phyloP scores from a whole-genome alignment of 306 rosid species.

The Clitoria ternatea region DNA sequence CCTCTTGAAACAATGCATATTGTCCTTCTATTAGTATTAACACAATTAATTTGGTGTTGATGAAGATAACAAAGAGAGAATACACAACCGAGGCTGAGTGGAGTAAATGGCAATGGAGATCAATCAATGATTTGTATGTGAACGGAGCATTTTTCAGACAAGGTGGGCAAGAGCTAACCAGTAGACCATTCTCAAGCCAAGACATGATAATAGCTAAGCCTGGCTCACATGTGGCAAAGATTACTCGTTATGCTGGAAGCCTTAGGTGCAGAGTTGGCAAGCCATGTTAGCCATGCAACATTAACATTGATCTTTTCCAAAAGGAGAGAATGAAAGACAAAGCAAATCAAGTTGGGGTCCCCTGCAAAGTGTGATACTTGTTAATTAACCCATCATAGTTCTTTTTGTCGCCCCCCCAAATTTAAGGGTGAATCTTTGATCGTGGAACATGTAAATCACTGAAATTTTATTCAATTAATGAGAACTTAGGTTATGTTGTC shows the following conservation, averaged over 20 bases:
- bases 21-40: not conserved
- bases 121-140: constrained; percentile 53
- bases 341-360: too few species aligned
- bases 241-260: constrained; percentile 52
- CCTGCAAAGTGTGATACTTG: too few species aligned
- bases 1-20: not conserved
- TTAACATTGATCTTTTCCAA: too few species aligned
- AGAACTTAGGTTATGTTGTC: too few species aligned
- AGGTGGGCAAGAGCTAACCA: constrained; percentile 23
- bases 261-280: constrained; percentile 36
- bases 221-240: constrained; percentile 40
- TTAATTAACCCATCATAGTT: too few species aligned
- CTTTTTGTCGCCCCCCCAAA: too few species aligned
- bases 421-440: too few species aligned
- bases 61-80: constrained; percentile 70
- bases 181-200: constrained; percentile 26
- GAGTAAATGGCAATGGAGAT: constrained; percentile 75
- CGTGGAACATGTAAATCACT: too few species aligned
- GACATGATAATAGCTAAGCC: constrained; percentile 50
- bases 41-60: not conserved
- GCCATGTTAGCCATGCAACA: constrained; percentile 45
- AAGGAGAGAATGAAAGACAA: too few species aligned
- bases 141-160: constrained; percentile 67
- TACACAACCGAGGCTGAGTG: constrained; percentile 34
- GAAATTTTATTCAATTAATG: too few species aligned